Base-by-base conservation (phyloP, 306 rosid genomes). In the Comarum palustre region DNA sequence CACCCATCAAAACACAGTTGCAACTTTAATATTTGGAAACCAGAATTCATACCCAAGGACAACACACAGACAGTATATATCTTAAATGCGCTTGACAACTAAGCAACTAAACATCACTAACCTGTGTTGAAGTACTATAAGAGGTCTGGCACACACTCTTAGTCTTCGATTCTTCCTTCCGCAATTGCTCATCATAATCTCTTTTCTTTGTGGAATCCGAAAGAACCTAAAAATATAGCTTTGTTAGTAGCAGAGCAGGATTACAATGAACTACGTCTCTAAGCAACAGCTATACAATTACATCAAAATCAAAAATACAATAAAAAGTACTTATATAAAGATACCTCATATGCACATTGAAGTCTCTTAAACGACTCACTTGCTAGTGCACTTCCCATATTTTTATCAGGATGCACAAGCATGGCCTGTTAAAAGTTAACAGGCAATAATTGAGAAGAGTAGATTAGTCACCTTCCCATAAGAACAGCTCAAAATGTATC, bases 341-440 rank as follows among this genome's bases (percentile, higher is more conserved):
- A 75, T 86, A 95, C 99, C 97, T 95, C 99, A 50, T 87, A 95
- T 75, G 99, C 99, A 72, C 93, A 90, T 79, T 95, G 99, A 73
- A 95, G 85, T 83, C 82, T 92, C 87, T 95, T 88, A 82, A 95
- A 95, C 11, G 99, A 87, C 69, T 95, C 99, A 50, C 97, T 90
- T 27, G 99, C 96, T 64, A 84, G 76, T 3, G 96, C 83, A 81
- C 90, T 88, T 52, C 99, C 96, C 97, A 92, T 95, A 73, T 95
- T 95, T 84, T 92, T 92, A 81, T 95, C 99, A 73, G 99, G 99
- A 83, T 95, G 99, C 77, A 95, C 97, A 19, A 95, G 96, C 96
- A 92, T 90, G 78, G 99, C 99, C 99, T 94, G 58, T 80, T 68
- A 51, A 65, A 76, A 32, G 25, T n/a, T 8, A 70, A 64, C 31